A percentile compares a stretch with the other conserved stretches of the same genome.
Evolutionary conservation across 331 rosid genomes (phyloP).

Genomic region (Spiraea crenata): DNA sequence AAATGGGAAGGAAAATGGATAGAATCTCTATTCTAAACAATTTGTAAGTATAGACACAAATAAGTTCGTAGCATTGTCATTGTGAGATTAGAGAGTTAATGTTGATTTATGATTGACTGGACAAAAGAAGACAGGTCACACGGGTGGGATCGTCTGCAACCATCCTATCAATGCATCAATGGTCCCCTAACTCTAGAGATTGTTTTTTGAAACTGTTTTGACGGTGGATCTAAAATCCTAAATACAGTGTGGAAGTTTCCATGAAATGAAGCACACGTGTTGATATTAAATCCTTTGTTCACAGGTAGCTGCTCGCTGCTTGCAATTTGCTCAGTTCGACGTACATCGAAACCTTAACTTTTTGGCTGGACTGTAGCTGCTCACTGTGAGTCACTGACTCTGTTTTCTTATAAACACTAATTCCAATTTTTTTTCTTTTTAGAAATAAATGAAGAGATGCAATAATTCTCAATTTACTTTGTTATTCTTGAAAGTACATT

Average conservation of each 20-base stretch:
- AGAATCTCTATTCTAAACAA: too few relatives aligned
- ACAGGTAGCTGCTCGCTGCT: background rate
- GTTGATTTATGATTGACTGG: background rate
- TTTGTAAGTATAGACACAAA: too few relatives aligned
- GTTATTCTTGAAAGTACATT: too few relatives aligned
- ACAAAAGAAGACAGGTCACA: background rate
- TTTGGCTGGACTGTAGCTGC: background rate
- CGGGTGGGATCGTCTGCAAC: constrained; percentile 13
- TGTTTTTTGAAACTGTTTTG: constrained; percentile 15
- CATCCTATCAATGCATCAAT: constrained; percentile 11
- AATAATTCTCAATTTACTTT: too few relatives aligned
- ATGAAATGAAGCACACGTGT: constrained; percentile 36
- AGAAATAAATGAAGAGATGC: too few relatives aligned
- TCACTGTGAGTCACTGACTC: background rate
- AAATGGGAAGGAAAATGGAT: too few relatives aligned
- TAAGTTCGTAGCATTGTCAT: background rate
- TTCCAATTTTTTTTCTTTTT: background rate
- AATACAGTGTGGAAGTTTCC: constrained; percentile 29
- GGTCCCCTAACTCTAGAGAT: constrained; percentile 4
- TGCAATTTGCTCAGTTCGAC: background rate
- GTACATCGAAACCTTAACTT: background rate
- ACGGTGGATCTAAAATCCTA: constrained; percentile 3
- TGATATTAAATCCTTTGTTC: background rate
- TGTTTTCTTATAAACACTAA: background rate
- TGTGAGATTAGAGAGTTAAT: background rate